Percentiles rank a stretch among this genome's conserved stretches.
phyloP scores from a whole-genome alignment of 2,329 filamentous ascomycete genomes.

The Metarhizium album region DNA sequence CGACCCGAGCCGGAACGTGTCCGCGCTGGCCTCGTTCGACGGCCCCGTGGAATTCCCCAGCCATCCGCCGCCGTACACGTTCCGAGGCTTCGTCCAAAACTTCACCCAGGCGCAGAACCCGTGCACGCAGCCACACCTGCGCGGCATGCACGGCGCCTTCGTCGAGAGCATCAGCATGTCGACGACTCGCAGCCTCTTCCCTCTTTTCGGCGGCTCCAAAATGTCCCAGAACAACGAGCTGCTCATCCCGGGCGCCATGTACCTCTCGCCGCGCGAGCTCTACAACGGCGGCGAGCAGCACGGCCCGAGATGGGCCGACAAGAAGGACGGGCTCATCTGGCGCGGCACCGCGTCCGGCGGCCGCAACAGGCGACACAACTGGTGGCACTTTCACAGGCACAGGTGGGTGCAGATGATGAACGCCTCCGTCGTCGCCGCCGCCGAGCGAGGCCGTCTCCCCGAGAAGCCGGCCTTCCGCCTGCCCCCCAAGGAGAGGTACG shows the following conservation, averaged over 20 bases:
- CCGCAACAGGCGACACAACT: slow-evolving; percentile 34
- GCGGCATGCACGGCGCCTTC: slow-evolving; percentile 40
- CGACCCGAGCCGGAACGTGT: not conserved
- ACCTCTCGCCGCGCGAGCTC: slow-evolving; percentile 38
- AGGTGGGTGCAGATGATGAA: slow-evolving; percentile 45
- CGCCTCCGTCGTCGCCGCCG: slow-evolving; percentile 34
- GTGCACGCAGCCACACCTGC: slow-evolving; percentile 40
- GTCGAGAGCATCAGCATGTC: slow-evolving; percentile 38
- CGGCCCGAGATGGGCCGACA: slow-evolving; percentile 41
- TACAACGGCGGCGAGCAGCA: slow-evolving; percentile 38
- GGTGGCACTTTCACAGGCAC: slow-evolving; percentile 50
- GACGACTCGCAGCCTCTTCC: slow-evolving; percentile 40
- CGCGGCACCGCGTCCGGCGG: slow-evolving; percentile 48
- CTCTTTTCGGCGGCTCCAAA: slow-evolving; percentile 50
- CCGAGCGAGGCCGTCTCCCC: slow-evolving; percentile 8
- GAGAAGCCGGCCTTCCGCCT: too few relatives aligned
- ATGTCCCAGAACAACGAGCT: slow-evolving; percentile 50
- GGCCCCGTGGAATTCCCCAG: slow-evolving; percentile 16
- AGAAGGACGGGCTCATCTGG: slow-evolving; percentile 41
- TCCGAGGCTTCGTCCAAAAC: slow-evolving; percentile 30
- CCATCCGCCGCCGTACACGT: too few relatives aligned
- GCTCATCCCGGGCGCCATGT: slow-evolving; percentile 50
- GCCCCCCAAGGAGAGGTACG: too few relatives aligned
- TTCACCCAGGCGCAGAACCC: slow-evolving; percentile 44
- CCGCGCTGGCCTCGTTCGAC: slow-evolving; percentile 17